Percentiles rank a stretch among this genome's conserved stretches.
Conservation (phyloP, 495 filamentous ascomycete species). For the Physcia stellaris region DNA sequence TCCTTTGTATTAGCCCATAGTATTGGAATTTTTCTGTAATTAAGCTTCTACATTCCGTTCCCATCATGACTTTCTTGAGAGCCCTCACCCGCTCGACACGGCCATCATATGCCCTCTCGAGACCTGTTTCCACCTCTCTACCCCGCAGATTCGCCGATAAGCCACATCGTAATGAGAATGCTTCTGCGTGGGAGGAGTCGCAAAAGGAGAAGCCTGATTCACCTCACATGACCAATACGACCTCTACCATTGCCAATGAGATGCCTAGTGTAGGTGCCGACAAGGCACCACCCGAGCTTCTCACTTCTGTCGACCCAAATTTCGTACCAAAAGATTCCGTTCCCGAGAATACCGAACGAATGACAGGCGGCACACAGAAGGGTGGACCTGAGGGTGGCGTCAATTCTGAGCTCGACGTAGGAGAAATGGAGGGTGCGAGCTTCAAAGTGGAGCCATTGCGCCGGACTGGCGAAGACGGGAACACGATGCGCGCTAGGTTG, state of each 20-base stretch:
- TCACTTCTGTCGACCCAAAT: slow-evolving; percentile 40
- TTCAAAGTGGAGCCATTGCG: slow-evolving; percentile 85
- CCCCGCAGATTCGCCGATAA: no score
- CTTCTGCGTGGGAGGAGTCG: slow-evolving; percentile 34
- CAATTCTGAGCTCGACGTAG: slow-evolving; percentile 66
- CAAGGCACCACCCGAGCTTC: slow-evolving; percentile 45
- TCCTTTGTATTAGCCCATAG: no score
- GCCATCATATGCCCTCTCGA: no score
- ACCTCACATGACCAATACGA: slow-evolving; percentile 49
- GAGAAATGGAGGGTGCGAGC: slow-evolving; percentile 76
- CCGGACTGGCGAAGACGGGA: slow-evolving; percentile 62
- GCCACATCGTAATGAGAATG: no score
- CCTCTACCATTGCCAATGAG: slow-evolving; percentile 46
- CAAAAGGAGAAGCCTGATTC: slow-evolving; percentile 45
- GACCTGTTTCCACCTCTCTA: no score
- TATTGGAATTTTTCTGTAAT: no score
- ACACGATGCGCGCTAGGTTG: slow-evolving; percentile 77
- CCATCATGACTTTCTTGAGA: no score
- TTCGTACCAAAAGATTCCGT: slow-evolving; percentile 45
- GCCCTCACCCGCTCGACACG: no score
- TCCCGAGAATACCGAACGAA: slow-evolving; percentile 45
- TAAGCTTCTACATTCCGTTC: no score
- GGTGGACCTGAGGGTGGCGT: slow-evolving; percentile 28
- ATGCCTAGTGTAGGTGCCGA: slow-evolving; percentile 45
- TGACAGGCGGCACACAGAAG: slow-evolving; percentile 46